Evolutionary conservation across 2,329 filamentous ascomycete genomes (phyloP), one percentile per base, ranked within the genome.

Genomic region (Graphilbum ipis-grandicollis): DNA sequence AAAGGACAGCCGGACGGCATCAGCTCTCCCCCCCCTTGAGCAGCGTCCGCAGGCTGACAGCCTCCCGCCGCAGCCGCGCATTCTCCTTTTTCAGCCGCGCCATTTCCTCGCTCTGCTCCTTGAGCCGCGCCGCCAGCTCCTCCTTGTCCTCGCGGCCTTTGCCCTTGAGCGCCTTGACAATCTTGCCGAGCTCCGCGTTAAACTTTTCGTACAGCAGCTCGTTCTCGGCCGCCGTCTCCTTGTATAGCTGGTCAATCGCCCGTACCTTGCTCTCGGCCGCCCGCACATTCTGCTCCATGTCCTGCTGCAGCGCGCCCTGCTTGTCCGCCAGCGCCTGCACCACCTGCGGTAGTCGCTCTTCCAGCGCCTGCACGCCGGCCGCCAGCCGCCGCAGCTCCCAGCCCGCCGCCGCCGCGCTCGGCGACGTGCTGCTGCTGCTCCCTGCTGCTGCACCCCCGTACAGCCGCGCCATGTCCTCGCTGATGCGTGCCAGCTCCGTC

Each of bases 161-260:
- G 41, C 71, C 71, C 53, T 73, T 74, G 34, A 90, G 66, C 30
- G 78, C 81, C 53, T 74, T 79, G 31, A 85, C 66, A 41, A 94
- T 81, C 60, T 80, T 84, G 47, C 73, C 79, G 34, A 96, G 60
- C 57, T 94, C 88, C n/a, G 75, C 71, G 49, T 94, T 93, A 62
- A 94, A 93, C 42, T 77, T 78, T 46, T 88, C 80, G 55, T 94
- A 94, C 38, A 96, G 64, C 22, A 88, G 71, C 57, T 94, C 86
- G 48, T 94, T 96, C 61, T 96, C 88, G 0, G 83, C 81, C 47
- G 76, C 84, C 14, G 77, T 72, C 50, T 93, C 84, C 45, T 83
- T 80, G 59, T 92, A 93, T 36, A 93, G 62, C 56, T 92, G 81
- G 52, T 94, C 86, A 37, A 94, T 72, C 30, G 79, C 79, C 47